These are phyloP conservation scores for Fusarium pseudocircinatum DNA, from an alignment of 2,329 filamentous ascomycete species.

Conservation along the genomic window DNA sequence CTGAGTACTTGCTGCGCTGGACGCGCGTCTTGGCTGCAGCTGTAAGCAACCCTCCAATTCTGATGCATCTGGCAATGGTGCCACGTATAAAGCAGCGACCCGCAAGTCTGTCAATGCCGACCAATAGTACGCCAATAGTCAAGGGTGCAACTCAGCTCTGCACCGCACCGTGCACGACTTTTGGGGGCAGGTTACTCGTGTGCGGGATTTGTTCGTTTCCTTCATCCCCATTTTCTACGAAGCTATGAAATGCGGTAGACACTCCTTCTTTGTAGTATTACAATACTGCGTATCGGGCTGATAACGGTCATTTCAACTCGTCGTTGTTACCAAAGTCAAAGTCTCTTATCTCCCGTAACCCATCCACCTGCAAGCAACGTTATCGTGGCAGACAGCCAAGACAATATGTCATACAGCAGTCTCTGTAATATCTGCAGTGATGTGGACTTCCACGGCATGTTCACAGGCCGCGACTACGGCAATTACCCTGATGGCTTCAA, in stretches of 20 bases:
- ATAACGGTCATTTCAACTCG: neutral
- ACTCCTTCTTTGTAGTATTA: no score
- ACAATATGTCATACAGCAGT: neutral
- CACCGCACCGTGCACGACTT: no score
- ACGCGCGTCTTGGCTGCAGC: neutral
- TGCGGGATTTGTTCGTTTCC: neutral
- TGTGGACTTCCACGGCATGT: neutral
- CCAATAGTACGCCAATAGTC: neutral
- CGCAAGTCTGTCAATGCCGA: fast-evolving
- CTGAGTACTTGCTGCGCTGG: neutral
- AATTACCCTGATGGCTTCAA: neutral
- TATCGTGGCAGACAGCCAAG: neutral
- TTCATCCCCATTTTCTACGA: no score
- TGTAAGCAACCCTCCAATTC: fast-evolving
- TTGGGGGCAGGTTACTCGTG: neutral
- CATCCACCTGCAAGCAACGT: fast-evolving
- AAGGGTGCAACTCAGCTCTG: no score
- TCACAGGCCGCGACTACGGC: neutral
- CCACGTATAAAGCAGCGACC: neutral
- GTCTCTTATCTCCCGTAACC: fast-evolving
- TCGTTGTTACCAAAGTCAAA: neutral
- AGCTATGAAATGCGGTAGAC: no score
- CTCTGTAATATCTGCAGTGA: neutral
- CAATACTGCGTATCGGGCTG: no score
- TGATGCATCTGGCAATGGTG: fast-evolving